These are phyloP conservation scores for Boletus insuetus DNA, from an alignment of 768 basidiomycete species.

Conservation along the genomic window DNA sequence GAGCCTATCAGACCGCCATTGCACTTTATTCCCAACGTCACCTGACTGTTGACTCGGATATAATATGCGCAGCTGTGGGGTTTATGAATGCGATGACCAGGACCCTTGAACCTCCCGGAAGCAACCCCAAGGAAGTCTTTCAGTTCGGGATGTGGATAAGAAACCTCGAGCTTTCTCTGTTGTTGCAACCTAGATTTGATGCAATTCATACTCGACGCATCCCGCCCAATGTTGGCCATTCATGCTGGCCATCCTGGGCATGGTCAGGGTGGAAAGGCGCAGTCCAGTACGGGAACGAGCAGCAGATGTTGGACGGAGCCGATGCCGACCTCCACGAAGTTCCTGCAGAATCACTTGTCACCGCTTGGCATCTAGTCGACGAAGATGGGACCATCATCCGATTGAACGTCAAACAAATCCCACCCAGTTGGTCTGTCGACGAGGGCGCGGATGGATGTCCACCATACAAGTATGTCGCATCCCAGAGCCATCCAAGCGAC, in stretches of 20 bases:
- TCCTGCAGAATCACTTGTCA: constrained; percentile 20
- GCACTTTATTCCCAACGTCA: constrained; percentile 13
- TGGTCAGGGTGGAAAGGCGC: constrained; percentile 27
- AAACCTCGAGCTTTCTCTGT: constrained; percentile 12
- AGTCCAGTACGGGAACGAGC: constrained; percentile 4
- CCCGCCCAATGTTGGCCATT: not conserved
- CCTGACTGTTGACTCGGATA: constrained; percentile 14
- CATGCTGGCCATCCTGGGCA: constrained; percentile 24
- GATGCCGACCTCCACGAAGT: not conserved
- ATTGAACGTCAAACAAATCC: constrained; percentile 7
- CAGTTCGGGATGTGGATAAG: constrained; percentile 1
- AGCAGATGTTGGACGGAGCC: not conserved
- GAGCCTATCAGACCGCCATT: constrained; percentile 6
- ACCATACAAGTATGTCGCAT: constrained; percentile 1
- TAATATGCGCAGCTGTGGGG: constrained; percentile 9
- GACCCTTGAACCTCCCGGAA: not conserved
- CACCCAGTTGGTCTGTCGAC: not conserved
- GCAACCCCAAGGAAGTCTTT: not conserved
- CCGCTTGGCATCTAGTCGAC: constrained; percentile 16
- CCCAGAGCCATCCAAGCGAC: not conserved
- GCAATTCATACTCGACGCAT: constrained; percentile 7
- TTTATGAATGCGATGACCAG: constrained; percentile 5
- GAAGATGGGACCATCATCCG: constrained; percentile 6
- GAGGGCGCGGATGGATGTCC: not conserved
- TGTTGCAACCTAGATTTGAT: constrained; percentile 23